These are phyloP conservation scores for Colletotrichum musicola DNA, from an alignment of 2,329 filamentous ascomycete genomes.

Conservation along the genomic window DNA sequence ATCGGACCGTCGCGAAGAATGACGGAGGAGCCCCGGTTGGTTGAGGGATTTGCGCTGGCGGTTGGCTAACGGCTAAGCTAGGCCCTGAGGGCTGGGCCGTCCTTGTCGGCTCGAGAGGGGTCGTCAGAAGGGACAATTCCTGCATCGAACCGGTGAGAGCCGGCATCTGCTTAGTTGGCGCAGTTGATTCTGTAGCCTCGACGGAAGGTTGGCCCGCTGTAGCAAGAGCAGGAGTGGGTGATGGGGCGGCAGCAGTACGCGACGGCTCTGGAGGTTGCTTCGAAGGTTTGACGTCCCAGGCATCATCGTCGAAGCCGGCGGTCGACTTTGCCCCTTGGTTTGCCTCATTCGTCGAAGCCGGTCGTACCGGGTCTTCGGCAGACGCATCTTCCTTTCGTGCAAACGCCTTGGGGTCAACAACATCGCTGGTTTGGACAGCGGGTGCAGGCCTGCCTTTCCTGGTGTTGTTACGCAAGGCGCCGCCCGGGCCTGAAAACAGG, in stretches of 20 bases:
- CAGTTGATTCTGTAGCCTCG: conserved; percentile 45
- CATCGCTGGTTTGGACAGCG: conserved; percentile 85
- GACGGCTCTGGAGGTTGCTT: conserved; percentile 63
- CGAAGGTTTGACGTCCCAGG: conserved; percentile 93
- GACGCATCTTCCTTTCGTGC: conserved; percentile 68
- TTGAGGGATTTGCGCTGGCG: conserved; percentile 54
- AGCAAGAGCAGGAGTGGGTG: conserved; percentile 54
- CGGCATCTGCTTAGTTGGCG: conserved; percentile 53
- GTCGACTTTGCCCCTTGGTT: conserved; percentile 44
- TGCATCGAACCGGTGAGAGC: conserved; percentile 76
- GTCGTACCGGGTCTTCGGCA: conserved; percentile 49
- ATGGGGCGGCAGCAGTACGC: conserved; percentile 50
- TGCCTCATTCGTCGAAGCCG: conserved; percentile 11
- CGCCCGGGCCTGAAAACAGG: conserved; percentile 94
- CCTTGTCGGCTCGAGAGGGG: conserved; percentile 64
- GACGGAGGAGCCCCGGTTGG: conserved; percentile 68
- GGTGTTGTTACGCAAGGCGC: conserved; percentile 92
- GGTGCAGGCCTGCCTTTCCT: conserved; percentile 91
- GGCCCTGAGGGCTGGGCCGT: conserved; percentile 45
- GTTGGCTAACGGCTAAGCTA: conserved; percentile 48
- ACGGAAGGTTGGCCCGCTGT: conserved; percentile 39
- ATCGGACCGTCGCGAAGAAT: conserved; percentile 63
- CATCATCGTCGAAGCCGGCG: conserved; percentile 90
- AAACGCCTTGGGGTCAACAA: conserved; percentile 89
- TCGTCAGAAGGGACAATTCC: conserved; percentile 66